phyloP scores from a whole-genome alignment of 2,329 filamentous ascomycete species.

The Clonostachys rosea region DNA sequence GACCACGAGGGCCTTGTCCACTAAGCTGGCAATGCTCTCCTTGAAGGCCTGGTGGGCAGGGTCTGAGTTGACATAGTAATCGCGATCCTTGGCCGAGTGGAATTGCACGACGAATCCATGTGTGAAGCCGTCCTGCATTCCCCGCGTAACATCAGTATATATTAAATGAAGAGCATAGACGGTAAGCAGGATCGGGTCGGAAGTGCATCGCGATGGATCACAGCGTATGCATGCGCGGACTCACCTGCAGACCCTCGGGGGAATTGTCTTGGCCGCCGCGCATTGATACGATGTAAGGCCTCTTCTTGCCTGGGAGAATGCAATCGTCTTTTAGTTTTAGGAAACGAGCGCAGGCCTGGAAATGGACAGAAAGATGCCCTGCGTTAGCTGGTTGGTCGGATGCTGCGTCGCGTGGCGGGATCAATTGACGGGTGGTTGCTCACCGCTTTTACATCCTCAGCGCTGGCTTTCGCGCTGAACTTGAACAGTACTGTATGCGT shows the following conservation, averaged over 20 bases:
- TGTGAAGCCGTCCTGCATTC: conserved; percentile 51
- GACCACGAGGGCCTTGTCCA: conserved; percentile 52
- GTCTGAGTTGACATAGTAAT: conserved; percentile 65
- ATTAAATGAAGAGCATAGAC: neutral
- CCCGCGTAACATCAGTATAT: neutral
- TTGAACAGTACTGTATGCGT: conserved; percentile 66
- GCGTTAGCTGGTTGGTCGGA: too few relatives aligned
- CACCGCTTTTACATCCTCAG: conserved; percentile 52
- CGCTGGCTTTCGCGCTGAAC: conserved; percentile 48
- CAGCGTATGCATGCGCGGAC: neutral
- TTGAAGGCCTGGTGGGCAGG: conserved; percentile 58
- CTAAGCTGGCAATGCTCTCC: conserved; percentile 35
- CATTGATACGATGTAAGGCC: conserved; percentile 54
- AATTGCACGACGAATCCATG: conserved; percentile 70
- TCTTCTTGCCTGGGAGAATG: conserved; percentile 52
- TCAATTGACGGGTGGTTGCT: conserved; percentile 13
- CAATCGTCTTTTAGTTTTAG: conserved; percentile 54
- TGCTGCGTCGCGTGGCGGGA: too few relatives aligned
- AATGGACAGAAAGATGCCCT: too few relatives aligned
- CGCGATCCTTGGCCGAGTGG: conserved; percentile 54
- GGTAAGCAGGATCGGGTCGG: too few relatives aligned
- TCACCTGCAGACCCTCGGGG: conserved; percentile 54
- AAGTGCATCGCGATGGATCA: too few relatives aligned
- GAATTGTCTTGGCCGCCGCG: conserved; percentile 60
- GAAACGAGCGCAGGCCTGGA: conserved; percentile 16